A percentile compares a stretch with the other conserved stretches of the same genome.
phyloP scores from a whole-genome alignment of 208 protist genomes.

The Entamoeba nuttalli region DNA sequence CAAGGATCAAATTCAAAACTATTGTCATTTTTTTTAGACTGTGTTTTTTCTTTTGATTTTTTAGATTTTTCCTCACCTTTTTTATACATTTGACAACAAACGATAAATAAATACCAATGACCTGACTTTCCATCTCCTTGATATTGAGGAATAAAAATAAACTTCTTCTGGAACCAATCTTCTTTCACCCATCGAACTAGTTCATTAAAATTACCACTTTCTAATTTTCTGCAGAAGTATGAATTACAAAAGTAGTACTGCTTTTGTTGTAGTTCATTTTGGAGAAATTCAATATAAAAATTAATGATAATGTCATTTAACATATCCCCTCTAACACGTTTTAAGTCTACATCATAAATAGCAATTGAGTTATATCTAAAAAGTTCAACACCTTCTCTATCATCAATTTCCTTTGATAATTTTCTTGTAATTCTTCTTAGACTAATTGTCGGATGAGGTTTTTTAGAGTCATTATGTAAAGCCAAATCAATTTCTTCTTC shows the following conservation, averaged over 20 bases:
- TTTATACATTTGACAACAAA: neutral
- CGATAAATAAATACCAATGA: neutral
- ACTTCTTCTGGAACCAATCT: neutral
- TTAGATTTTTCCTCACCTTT: no score
- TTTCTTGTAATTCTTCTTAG: no score
- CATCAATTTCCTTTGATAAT: no score
- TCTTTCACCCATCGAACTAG: neutral
- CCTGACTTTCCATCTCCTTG: neutral
- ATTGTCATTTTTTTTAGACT: no score
- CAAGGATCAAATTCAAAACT: neutral
- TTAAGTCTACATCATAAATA: neutral
- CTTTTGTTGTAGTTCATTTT: neutral
- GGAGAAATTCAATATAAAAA: neutral
- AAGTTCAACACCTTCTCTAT: neutral
- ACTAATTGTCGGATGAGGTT: no score
- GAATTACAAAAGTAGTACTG: neutral
- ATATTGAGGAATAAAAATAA: neutral
- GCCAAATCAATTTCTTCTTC: no score
- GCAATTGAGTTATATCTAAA: neutral
- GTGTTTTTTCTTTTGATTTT: no score
- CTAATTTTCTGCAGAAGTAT: neutral
- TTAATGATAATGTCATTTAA: neutral
- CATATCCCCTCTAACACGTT: neutral
- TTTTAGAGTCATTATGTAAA: no score
- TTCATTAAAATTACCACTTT: neutral